Conservation (phyloP, 140 eudicot species). For the Bidens hawaiensis region DNA sequence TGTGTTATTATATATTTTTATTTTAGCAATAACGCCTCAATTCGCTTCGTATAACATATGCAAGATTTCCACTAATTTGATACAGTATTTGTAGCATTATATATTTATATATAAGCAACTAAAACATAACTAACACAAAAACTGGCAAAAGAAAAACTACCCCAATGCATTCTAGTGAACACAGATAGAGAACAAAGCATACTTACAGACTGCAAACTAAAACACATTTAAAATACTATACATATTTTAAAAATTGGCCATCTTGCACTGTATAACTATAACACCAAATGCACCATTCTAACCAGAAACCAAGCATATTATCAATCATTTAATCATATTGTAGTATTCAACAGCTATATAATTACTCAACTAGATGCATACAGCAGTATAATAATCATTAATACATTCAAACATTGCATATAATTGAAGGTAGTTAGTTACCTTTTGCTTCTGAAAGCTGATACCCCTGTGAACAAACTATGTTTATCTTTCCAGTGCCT, state of each 20-base stretch:
- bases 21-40: not conserved
- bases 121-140: not conserved
- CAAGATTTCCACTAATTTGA: not conserved
- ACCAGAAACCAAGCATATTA: not conserved
- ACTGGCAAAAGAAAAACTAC: not conserved
- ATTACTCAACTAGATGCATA: slow-evolving; percentile 7
- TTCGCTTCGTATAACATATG: not conserved
- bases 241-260: too few species aligned
- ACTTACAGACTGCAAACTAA: not conserved
- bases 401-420: too few species aligned
- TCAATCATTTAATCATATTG: too few species aligned
- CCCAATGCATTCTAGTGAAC: not conserved
- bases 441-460: slow-evolving; percentile 16
- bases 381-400: too few species aligned
- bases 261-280: not conserved
- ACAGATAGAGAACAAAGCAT: not conserved
- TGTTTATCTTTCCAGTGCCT: slow-evolving; percentile 18
- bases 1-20: not conserved
- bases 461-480: slow-evolving; percentile 5
- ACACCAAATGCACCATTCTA: slow-evolving; percentile 3
- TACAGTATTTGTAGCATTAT: not conserved
- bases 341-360: not conserved
- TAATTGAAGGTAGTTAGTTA: not conserved
- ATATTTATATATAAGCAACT: not conserved
- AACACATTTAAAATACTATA: not conserved